These are phyloP conservation scores for Bauhinia variegata DNA, from an alignment of 306 rosid genomes.

Conservation along the genomic window DNA sequence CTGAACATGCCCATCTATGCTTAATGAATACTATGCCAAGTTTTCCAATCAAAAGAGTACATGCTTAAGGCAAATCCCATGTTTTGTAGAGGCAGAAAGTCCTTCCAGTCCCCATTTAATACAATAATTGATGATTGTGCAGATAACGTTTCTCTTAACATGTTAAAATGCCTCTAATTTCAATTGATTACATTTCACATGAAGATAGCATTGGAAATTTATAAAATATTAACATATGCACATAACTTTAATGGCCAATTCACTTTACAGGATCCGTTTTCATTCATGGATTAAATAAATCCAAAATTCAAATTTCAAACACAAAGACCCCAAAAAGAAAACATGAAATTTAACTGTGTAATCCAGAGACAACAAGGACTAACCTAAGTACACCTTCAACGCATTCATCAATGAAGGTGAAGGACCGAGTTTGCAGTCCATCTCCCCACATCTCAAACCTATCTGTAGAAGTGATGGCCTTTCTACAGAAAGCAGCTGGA, in stretches of 20 bases:
- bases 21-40: not conserved
- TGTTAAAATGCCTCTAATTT: not conserved
- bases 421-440: conserved; percentile 94
- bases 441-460: conserved; percentile 99
- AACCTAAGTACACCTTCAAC: conserved; percentile 99
- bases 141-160: conserved; percentile 16
- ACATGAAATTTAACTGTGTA: not conserved
- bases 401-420: conserved; percentile 98
- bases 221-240: not conserved
- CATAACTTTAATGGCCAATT: conserved; percentile 8
- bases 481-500: conserved; percentile 97
- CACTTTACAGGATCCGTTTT: conserved; percentile 10
- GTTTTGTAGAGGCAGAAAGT: conserved; percentile 5
- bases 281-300: conserved; percentile 10
- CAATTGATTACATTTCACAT: not conserved
- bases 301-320: conserved; percentile 12
- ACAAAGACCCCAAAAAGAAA: conserved; percentile 6
- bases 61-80: conserved; percentile 1
- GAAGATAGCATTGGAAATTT: not conserved
- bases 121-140: conserved; percentile 15
- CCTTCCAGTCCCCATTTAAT: conserved; percentile 5
- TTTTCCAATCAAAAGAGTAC: not conserved
- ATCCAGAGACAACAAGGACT: conserved; percentile 25
- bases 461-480: conserved; percentile 72
- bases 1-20: conserved; percentile 4